These are phyloP conservation scores for Microsporum canis DNA, from an alignment of 2,329 filamentous ascomycete genomes.

Conservation along the genomic window DNA sequence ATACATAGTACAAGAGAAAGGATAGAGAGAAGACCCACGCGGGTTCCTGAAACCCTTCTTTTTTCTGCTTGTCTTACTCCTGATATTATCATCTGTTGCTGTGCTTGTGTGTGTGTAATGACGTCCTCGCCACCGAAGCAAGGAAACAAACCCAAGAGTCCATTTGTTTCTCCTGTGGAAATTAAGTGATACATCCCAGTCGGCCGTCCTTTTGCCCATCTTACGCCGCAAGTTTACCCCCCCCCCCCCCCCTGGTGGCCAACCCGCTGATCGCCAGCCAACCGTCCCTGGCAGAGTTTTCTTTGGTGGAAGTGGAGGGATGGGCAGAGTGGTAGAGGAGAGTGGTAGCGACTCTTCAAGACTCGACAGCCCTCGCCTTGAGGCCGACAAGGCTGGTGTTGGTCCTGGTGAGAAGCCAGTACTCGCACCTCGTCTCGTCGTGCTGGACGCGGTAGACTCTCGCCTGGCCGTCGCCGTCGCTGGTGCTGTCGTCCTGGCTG, in stretches of 20 bases:
- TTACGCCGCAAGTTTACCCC: not conserved
- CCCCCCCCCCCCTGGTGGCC: not conserved
- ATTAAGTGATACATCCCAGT: slow-evolving; percentile 1
- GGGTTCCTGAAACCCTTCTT: not conserved
- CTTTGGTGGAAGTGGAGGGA: not conserved
- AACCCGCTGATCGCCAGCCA: not conserved
- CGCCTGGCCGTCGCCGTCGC: slow-evolving; percentile 44
- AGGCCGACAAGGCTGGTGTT: slow-evolving; percentile 57
- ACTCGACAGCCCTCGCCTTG: slow-evolving; percentile 69
- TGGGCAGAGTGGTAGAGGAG: too few relatives aligned
- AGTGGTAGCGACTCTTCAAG: slow-evolving; percentile 27
- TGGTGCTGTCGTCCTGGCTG: slow-evolving; percentile 7
- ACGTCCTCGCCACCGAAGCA: not conserved
- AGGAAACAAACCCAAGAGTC: not conserved
- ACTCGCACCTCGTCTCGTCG: slow-evolving; percentile 57
- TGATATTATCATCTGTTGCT: not conserved
- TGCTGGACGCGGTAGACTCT: slow-evolving; percentile 61
- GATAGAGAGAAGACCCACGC: not conserved
- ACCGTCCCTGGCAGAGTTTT: not conserved
- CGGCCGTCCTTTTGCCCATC: not conserved
- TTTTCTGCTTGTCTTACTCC: not conserved
- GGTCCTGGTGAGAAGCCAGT: slow-evolving; percentile 63
- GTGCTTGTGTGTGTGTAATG: not conserved
- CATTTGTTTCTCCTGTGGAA: not conserved
- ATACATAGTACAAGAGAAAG: not conserved